Base-by-base conservation (phyloP, 108 stramenopile species). In the Cyclotella cryptica region DNA sequence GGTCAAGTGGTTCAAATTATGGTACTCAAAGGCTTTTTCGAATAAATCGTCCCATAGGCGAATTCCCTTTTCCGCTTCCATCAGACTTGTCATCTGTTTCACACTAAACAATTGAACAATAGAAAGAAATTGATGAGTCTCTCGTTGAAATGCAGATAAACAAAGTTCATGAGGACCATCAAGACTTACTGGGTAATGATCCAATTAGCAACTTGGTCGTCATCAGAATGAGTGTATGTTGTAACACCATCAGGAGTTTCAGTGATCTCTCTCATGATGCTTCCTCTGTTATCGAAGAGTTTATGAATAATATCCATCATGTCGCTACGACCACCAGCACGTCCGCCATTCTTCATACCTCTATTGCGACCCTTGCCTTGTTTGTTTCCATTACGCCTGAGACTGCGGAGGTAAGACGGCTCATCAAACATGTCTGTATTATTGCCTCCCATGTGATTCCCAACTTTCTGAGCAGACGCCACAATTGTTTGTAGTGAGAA, bases 31-130 rank as follows among this genome's bases (percentile, higher is more conserved):
- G 7, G 51, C 69, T 1, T 30, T 35, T 0, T 35, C 55, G 27
- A 77, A 77, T 41, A 77, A 58, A 51, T 77, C 76, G 24, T 77
- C 69, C 76, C 69, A 77, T 24, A 41, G 44, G 13, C 69, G 76
- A 61, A 77, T 77, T 9, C 41, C 30, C 9, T 26, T 44, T 35
- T 46, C 43, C 5, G 19, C 42, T 19, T 69, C 68, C 67, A 77
- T 42, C 14, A 70, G 69, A 12, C 26, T 55, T 15, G 46, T 47
- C 76, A 70, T 70, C 47, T 77, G 59, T 18, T 60, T 17, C 3
- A 58, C 70, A 59, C 65, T 66, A 8, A 6, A n/a, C n/a, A 1
- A 21, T 18, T n/a, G 2, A 26, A 15, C 3, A n/a, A 10, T 5
- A 42, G 6, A n/a, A 12, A 19, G 41, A 19, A n/a, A 49, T 3